Evolutionary conservation across 73 alveolate species (phyloP).

Genomic region (Diophrys appendiculata): DNA sequence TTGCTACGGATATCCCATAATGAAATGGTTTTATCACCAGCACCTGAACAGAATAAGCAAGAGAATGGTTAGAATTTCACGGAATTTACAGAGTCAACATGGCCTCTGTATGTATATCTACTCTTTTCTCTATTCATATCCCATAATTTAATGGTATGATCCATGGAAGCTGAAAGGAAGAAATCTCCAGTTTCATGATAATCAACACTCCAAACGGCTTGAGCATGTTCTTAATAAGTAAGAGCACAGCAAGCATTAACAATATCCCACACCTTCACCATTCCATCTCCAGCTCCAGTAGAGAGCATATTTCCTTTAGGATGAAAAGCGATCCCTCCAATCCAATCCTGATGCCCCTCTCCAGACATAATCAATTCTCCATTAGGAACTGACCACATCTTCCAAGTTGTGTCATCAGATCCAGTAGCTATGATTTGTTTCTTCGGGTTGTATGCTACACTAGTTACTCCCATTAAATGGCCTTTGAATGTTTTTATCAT

Average conservation of each 20-base stretch:
- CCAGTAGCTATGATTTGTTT: conserved; percentile 98
- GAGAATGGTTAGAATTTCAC: conserved; percentile 95
- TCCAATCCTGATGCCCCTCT: conserved; percentile 99
- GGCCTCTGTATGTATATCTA: conserved; percentile 98
- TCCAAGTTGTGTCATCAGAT: conserved; percentile 99
- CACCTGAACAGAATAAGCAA: conserved; percentile 93
- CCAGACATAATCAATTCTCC: conserved; percentile 99
- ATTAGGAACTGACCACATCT: conserved; percentile 95
- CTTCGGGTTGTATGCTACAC: conserved; percentile 91
- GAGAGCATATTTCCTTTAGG: conserved; percentile 97
- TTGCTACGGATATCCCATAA: conserved; percentile 99
- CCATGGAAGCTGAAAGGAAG: conserved; percentile 95
- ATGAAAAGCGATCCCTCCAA: conserved; percentile 96
- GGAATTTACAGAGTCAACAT: conserved; percentile 98
- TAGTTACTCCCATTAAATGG: conserved; percentile 95
- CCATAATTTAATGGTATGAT: conserved; percentile 96
- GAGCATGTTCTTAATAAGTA: conserved; percentile 97
- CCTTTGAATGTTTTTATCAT: conserved; percentile 91
- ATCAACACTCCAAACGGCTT: conserved; percentile 94
- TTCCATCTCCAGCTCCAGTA: conserved; percentile 98
- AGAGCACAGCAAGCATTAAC: conserved; percentile 96
- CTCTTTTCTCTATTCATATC: conserved; percentile 88
- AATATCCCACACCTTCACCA: conserved; percentile 98
- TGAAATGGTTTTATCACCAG: conserved; percentile 99
- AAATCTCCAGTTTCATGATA: conserved; percentile 97